phyloP scores from a whole-genome alignment of 208 protist species.

The Novymonas esmeraldas region DNA sequence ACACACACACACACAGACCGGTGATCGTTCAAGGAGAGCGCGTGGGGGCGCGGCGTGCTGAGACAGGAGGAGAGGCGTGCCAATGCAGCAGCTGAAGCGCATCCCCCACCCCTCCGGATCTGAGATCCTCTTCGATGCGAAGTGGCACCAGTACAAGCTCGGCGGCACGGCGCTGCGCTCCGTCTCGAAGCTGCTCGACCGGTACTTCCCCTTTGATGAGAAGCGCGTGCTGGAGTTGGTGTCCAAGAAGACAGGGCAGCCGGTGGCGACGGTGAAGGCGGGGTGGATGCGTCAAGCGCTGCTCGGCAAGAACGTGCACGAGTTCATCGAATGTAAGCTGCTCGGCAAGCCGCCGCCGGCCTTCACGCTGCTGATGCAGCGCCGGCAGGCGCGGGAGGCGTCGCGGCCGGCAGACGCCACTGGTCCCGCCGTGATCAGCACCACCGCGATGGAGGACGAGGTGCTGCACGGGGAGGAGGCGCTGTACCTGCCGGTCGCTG shows the following conservation, averaged over 20 bases:
- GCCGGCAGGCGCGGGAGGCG: conserved; percentile 19
- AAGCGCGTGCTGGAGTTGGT: conserved; percentile 63
- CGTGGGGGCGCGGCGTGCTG: too few species aligned
- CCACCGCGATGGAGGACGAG: conserved; percentile 33
- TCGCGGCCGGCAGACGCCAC: conserved; percentile 26
- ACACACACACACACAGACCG: conserved; percentile 5
- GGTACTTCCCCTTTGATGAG: conserved; percentile 88
- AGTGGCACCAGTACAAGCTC: conserved; percentile 87
- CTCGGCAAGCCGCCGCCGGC: conserved; percentile 67
- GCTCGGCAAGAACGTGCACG: conserved; percentile 91
- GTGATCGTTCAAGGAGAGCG: too few species aligned
- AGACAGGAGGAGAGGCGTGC: neutral
- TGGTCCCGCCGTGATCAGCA: conserved; percentile 13
- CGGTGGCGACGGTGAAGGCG: conserved; percentile 55
- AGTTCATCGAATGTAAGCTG: conserved; percentile 82
- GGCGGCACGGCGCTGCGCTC: conserved; percentile 60
- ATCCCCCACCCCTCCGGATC: conserved; percentile 72
- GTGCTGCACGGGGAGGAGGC: conserved; percentile 79
- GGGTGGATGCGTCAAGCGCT: conserved; percentile 77
- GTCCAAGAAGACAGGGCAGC: conserved; percentile 69
- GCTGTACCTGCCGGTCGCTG: conserved; percentile 65
- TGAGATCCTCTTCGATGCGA: conserved; percentile 69
- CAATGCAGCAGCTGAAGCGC: conserved; percentile 30
- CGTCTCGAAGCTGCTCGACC: conserved; percentile 85
- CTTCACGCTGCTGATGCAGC: conserved; percentile 55